phyloP scores from a whole-genome alignment of 139 green algal species.

The Chlamydomonas sphaeroides region DNA sequence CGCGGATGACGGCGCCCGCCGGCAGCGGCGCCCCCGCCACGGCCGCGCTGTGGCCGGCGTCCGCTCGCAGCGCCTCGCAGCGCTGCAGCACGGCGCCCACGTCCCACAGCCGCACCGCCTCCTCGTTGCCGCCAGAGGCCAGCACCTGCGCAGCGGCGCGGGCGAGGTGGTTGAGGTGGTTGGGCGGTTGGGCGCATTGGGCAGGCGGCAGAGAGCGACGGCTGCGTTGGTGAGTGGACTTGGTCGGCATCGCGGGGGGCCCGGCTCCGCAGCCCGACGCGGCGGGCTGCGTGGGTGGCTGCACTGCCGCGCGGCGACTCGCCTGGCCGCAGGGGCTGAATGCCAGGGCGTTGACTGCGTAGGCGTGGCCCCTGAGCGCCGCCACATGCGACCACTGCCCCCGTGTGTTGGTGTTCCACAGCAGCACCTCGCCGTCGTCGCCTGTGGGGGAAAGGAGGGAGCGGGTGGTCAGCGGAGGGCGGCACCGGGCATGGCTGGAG shows the following conservation, averaged over 20 bases:
- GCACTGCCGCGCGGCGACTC: too few species aligned
- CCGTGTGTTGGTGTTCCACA: slow-evolving; percentile 32
- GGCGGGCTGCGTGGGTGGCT: too few species aligned
- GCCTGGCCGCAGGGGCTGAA: slow-evolving; percentile 37
- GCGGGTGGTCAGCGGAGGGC: too few species aligned
- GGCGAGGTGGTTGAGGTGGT: too few species aligned
- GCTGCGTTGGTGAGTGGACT: too few species aligned
- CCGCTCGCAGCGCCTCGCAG: slow-evolving; percentile 17
- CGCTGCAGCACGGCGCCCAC: slow-evolving; percentile 26
- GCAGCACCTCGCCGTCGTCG: slow-evolving; percentile 16
- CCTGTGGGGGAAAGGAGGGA: too few species aligned
- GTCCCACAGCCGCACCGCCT: slow-evolving; percentile 27
- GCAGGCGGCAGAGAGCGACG: too few species aligned
- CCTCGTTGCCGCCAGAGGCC: slow-evolving; percentile 22
- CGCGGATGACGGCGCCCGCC: background rate
- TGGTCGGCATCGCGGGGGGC: too few species aligned
- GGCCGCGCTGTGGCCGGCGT: background rate
- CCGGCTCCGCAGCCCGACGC: too few species aligned
- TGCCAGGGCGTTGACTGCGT: slow-evolving; percentile 18
- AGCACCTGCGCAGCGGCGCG: background rate
- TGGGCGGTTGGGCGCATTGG: too few species aligned
- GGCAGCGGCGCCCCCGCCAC: too few species aligned
- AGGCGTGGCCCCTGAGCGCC: slow-evolving; percentile 14
- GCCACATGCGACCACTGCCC: slow-evolving; percentile 13
- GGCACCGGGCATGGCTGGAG: too few species aligned